Conservation (phyloP, 768 basidiomycete species). For the Rhodotorula babjevae region DNA sequence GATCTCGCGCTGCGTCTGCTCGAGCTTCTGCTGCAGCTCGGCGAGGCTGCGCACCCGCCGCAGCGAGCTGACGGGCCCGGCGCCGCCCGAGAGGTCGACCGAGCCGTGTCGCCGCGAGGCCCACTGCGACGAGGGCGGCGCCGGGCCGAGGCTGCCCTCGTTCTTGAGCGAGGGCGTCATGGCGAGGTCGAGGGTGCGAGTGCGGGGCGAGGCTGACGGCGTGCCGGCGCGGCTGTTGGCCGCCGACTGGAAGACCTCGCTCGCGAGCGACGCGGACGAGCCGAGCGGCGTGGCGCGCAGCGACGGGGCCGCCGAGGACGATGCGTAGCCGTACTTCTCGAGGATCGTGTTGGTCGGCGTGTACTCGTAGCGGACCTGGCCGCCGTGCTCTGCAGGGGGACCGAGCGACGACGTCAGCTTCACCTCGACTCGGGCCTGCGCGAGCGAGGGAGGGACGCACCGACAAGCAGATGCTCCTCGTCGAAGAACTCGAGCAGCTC, state of each 20-base stretch:
- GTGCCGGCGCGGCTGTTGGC: conserved; percentile 6
- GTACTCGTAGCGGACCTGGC: conserved; percentile 34
- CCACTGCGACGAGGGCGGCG: background rate
- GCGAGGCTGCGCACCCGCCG: conserved; percentile 32
- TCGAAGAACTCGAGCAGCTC: conserved; percentile 42
- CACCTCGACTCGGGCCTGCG: accelerated
- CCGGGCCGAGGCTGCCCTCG: background rate
- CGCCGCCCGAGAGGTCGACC: background rate
- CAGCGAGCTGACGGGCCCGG: background rate
- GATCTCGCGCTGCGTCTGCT: conserved; percentile 34
- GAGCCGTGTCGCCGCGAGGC: background rate
- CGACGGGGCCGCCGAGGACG: conserved; percentile 5
- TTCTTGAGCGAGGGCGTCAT: conserved; percentile 10
- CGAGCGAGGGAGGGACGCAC: background rate
- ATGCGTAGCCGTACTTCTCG: conserved; percentile 27
- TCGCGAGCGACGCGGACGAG: conserved; percentile 19
- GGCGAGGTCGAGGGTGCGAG: conserved; percentile 12
- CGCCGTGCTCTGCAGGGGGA: conserved; percentile 34
- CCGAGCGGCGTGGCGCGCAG: background rate
- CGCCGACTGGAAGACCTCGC: conserved; percentile 30
- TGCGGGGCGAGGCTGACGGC: conserved; percentile 13
- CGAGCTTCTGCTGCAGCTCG: conserved; percentile 32
- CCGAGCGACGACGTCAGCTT: too few relatives aligned
- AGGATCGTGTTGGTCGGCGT: conserved; percentile 36
- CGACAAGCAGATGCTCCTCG: conserved; percentile 35